Evolutionary conservation across 805 yeast species (phyloP).

Genomic region (Ogataea ramenticola): DNA sequence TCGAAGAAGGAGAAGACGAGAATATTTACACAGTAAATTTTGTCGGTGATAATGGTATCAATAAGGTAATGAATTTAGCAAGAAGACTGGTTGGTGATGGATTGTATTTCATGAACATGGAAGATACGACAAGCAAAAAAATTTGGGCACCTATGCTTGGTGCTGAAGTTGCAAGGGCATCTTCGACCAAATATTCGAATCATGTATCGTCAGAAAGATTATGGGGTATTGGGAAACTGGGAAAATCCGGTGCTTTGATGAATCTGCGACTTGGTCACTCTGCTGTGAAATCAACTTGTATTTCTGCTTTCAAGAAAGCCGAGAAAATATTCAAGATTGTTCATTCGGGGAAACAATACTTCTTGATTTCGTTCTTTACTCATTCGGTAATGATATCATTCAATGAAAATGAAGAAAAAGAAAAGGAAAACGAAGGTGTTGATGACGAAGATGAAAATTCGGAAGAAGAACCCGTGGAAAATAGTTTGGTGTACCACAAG

Average conservation of each 20-base stretch:
- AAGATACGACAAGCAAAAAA: conserved; percentile 11
- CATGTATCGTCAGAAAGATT: conserved; percentile 18
- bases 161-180: conserved; percentile 12
- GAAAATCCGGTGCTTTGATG: conserved; percentile 16
- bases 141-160: conserved; percentile 23
- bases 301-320: conserved; percentile 9
- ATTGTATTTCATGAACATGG: conserved; percentile 12
- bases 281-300: conserved; percentile 14
- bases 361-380: conserved; percentile 10
- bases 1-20: neutral
- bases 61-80: neutral
- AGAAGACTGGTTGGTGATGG: conserved; percentile 6
- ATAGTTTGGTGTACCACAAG: neutral
- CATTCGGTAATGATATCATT: conserved; percentile 8
- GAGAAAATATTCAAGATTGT: conserved; percentile 8
- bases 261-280: conserved; percentile 17
- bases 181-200: conserved; percentile 10
- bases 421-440: too few relatives aligned
- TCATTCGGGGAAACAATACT: conserved; percentile 3
- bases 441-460: neutral
- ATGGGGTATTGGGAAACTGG: conserved; percentile 24
- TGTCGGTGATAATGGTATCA: neutral
- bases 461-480: neutral
- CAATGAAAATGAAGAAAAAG: neutral
- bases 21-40: neutral